Evolutionary conservation across 1,139 yeast genomes (phyloP).

Genomic region (Lizanozyma gosingica): DNA sequence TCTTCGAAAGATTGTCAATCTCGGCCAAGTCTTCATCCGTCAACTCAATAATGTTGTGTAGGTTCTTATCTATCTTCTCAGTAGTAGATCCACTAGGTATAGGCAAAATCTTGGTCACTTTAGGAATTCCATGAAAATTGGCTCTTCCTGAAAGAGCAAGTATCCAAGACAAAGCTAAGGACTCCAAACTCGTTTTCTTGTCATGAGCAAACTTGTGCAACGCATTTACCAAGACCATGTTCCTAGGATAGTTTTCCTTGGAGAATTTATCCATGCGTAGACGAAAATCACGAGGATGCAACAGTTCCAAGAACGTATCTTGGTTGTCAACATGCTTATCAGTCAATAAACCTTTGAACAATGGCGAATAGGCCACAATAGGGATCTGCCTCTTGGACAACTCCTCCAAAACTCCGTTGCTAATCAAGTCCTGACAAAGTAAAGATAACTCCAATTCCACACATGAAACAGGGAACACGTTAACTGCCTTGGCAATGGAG

Average conservation of each 20-base stretch:
- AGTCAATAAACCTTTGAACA: slow-evolving; percentile 71
- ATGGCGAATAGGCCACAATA: slow-evolving; percentile 71
- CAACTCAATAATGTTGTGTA: slow-evolving; percentile 33
- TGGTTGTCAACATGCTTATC: slow-evolving; percentile 40
- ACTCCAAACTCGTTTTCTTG: slow-evolving; percentile 45
- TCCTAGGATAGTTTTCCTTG: slow-evolving; percentile 46
- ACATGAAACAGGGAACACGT: slow-evolving; percentile 44
- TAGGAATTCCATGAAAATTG: slow-evolving; percentile 23
- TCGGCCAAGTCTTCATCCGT: slow-evolving; percentile 44
- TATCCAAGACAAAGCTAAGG: slow-evolving; percentile 71
- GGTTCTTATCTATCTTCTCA: slow-evolving; percentile 52
- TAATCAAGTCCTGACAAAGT: slow-evolving; percentile 48
- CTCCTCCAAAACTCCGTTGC: slow-evolving; percentile 50
- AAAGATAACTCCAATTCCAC: slow-evolving; percentile 74
- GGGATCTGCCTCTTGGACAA: slow-evolving; percentile 55
- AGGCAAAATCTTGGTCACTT: slow-evolving; percentile 55
- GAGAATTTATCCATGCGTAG: slow-evolving; percentile 46
- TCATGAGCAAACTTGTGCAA: slow-evolving; percentile 42
- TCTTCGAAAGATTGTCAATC: slow-evolving; percentile 34
- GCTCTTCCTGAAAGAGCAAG: slow-evolving; percentile 22
- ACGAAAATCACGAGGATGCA: slow-evolving; percentile 34
- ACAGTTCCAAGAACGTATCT: slow-evolving; percentile 37
- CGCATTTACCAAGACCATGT: slow-evolving; percentile 35
- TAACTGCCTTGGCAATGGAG: slow-evolving; percentile 48
- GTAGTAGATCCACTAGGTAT: slow-evolving; percentile 67